Base-by-base conservation (phyloP, 2,329 filamentous ascomycete genomes). In the Venturia asperata region DNA sequence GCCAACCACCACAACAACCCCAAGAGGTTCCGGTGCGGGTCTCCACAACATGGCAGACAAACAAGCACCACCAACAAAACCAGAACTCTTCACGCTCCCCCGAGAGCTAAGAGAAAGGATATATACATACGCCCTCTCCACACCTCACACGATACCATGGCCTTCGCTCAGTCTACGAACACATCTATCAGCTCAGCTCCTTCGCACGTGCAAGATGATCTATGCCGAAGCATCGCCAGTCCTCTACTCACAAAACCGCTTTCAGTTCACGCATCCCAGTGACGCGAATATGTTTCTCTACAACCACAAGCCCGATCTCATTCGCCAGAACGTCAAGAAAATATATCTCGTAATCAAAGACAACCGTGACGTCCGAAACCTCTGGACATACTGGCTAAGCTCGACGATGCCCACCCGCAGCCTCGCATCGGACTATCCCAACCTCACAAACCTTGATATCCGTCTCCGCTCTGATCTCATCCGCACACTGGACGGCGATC, bases 281-380 rank as follows among this genome's bases (percentile, higher is more conserved):
- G 75, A 77, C 65, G 74, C 72, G 68, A 77, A 74, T 69, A 73
- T 77, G 67, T 77, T 77, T 68, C 71, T 74, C 67, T 70, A 76
- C 56, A 68, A 75, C 30, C 65, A 73, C 17, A 63, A 67, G 61
- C 72, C 73, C 11, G 70, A 70, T 6, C 70, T 69, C 52, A 71
- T 73, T 4, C 64, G 67, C 21, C 66, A 68, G 60, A 72, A 58
- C 19, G 42, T 76, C 15, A 69, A 69, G 37, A 70, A 68, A 11
- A 71, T 76, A 5, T 73, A 72, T 66, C 71, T 77, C 39, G 72
- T 73, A 39, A 73, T 77, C 56, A 71, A 72, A 47, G 74, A 76
- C 55, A 72, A 76, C 56, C 72, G 72, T 43, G 75, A 77, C 61
- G 67, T 77, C 41, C 68, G 72, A 30, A n/a, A 63, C 17, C 68